phyloP scores from a whole-genome alignment of 257 asterid species.

The Ehretia macrophylla region DNA sequence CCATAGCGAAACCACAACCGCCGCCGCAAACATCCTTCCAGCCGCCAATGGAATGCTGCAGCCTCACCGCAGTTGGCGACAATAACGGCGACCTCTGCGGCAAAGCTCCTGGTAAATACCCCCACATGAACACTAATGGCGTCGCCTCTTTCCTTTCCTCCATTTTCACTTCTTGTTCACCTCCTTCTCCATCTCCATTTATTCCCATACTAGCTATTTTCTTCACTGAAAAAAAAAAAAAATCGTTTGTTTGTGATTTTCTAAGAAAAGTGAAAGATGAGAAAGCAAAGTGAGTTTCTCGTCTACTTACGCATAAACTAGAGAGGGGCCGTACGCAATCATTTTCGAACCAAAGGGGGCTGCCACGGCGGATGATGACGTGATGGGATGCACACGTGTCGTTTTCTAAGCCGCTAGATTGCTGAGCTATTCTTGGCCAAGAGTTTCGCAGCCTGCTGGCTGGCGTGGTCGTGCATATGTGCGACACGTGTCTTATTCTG shows the following conservation, averaged over 20 bases:
- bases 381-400: conserved; percentile 40
- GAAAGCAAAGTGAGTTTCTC: not conserved
- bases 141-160: conserved; percentile 31
- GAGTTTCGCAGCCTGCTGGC: conserved; percentile 19
- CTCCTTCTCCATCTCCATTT: conserved; percentile 59
- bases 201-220: conserved; percentile 16
- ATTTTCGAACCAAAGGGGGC: conserved; percentile 24
- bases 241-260: no score
- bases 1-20: conserved; percentile 97
- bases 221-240: not conserved
- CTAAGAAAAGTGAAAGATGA: not conserved
- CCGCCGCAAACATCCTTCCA: conserved; percentile 96
- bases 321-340: conserved; percentile 29
- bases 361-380: conserved; percentile 43
- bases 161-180: conserved; percentile 48
- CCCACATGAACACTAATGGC: conserved; percentile 85
- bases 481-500: no score
- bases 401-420: conserved; percentile 20
- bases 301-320: not conserved
- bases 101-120: conserved; percentile 91
- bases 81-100: conserved; percentile 84
- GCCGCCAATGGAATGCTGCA: conserved; percentile 32
- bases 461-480: no score
- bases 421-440: conserved; percentile 31
- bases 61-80: conserved; percentile 66